phyloP scores from a whole-genome alignment of 2,329 filamentous ascomycete genomes.

The Botryotinia narcissicola region DNA sequence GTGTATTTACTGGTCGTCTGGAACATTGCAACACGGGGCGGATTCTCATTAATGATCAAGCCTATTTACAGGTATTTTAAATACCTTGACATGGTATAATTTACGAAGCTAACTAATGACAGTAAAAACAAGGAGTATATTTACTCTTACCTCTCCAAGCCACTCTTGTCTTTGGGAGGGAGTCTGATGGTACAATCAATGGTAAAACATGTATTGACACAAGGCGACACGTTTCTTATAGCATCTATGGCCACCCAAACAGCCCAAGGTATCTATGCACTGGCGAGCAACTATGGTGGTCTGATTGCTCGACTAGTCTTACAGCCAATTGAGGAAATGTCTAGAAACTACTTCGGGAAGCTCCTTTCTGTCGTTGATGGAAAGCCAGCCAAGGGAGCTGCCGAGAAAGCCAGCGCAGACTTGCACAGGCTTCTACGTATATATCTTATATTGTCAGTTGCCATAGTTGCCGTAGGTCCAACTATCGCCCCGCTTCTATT shows the following conservation, averaged over 20 bases:
- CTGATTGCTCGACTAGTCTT: conserved; percentile 85
- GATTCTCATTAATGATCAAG: conserved; percentile 67
- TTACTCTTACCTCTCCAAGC: conserved; percentile 56
- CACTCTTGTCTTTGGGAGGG: conserved; percentile 69
- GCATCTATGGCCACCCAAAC: conserved; percentile 71
- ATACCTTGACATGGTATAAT: not conserved
- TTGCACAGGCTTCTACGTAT: conserved; percentile 64
- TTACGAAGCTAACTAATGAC: not conserved
- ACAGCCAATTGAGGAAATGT: conserved; percentile 93
- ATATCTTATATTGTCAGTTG: conserved; percentile 71
- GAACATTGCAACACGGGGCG: conserved; percentile 51
- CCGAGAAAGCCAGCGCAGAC: conserved; percentile 48
- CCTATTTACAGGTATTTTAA: conserved; percentile 39
- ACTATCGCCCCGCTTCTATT: conserved; percentile 71
- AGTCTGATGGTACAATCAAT: conserved; percentile 85
- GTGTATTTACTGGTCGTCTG: conserved; percentile 68
- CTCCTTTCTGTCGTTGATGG: conserved; percentile 53
- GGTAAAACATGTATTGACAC: conserved; percentile 90
- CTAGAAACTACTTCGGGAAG: conserved; percentile 83
- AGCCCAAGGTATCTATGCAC: conserved; percentile 86
- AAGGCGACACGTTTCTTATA: conserved; percentile 89
- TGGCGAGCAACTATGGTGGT: conserved; percentile 93
- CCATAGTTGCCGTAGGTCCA: conserved; percentile 70
- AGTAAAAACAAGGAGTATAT: conserved; percentile 28
- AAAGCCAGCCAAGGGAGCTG: conserved; percentile 32